phyloP scores from a whole-genome alignment of 2,329 filamentous ascomycete genomes.

The Aspergillus ustus region DNA sequence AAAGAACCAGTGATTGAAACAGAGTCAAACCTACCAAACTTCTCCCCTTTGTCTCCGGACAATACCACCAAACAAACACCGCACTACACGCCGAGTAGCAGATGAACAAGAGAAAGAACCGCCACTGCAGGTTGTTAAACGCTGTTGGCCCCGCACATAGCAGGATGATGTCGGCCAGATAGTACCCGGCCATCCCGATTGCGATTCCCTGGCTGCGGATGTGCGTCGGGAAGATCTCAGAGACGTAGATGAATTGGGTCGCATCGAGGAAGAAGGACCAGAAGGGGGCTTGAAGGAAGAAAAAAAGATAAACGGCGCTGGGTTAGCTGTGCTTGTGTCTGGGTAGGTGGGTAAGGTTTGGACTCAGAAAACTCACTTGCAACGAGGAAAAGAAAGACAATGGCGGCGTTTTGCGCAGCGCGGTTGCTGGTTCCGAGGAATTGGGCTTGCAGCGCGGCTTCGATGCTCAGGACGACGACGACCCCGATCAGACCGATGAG shows the following conservation, averaged over 20 bases:
- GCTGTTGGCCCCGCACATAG: slow-evolving; percentile 40
- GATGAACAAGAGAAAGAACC: slow-evolving; percentile 46
- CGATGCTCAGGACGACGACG: slow-evolving; percentile 37
- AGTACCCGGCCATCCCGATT: slow-evolving; percentile 41
- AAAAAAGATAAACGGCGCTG: too few species aligned
- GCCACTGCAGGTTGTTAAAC: slow-evolving; percentile 39
- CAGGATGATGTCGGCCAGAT: slow-evolving; percentile 42
- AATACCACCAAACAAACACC: slow-evolving; percentile 40
- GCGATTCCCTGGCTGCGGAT: slow-evolving; percentile 45
- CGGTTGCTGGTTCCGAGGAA: slow-evolving; percentile 41
- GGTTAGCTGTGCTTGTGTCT: too few species aligned
- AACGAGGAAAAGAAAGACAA: slow-evolving; percentile 47
- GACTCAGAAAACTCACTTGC: too few species aligned
- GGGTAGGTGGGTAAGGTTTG: too few species aligned
- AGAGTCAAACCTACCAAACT: slow-evolving; percentile 33
- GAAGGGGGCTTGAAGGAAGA: too few species aligned
- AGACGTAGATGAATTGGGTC: slow-evolving; percentile 48
- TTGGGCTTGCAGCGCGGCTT: slow-evolving; percentile 40
- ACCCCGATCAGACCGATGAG: slow-evolving; percentile 43
- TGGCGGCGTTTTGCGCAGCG: slow-evolving; percentile 41
- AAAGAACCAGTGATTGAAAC: too few species aligned
- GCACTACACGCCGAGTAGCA: slow-evolving; percentile 37
- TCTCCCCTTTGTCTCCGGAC: slow-evolving; percentile 43
- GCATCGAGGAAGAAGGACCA: slow-evolving; percentile 50
- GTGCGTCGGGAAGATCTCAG: slow-evolving; percentile 49